A percentile compares a stretch with the other conserved stretches of the same genome.
Conservation (phyloP, 2,329 filamentous ascomycete genomes). For the Phaeophleospora eucalypticola region DNA sequence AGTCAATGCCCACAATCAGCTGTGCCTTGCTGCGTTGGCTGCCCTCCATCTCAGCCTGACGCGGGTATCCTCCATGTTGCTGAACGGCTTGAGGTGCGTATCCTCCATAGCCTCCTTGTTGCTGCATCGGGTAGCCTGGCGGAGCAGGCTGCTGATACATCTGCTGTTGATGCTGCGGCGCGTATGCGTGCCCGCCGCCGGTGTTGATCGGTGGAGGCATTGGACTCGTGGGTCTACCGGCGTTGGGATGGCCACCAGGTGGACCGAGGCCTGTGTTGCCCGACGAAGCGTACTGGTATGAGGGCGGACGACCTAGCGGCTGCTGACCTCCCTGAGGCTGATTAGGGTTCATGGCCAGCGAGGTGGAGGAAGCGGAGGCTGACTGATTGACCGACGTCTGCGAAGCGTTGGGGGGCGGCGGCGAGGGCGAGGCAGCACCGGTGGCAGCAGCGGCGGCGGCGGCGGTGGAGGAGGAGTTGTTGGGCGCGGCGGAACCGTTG, state of each 20-base stretch:
- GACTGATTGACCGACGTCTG: slow-evolving; percentile 30
- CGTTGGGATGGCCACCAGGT: slow-evolving; percentile 37
- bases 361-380: slow-evolving; percentile 44
- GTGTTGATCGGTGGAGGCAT: slow-evolving; percentile 46
- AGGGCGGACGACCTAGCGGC: slow-evolving; percentile 58
- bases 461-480: slow-evolving; percentile 13
- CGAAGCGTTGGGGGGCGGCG: slow-evolving; percentile 8
- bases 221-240: slow-evolving; percentile 46
- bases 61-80: slow-evolving; percentile 17
- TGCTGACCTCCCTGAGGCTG: slow-evolving; percentile 30
- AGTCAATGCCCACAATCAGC: slow-evolving; percentile 97
- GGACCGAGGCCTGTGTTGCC: slow-evolving; percentile 36
- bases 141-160: slow-evolving; percentile 38
- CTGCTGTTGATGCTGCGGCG: slow-evolving; percentile 41
- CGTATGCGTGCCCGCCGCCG: slow-evolving; percentile 48
- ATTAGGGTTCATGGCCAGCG: slow-evolving; percentile 52
- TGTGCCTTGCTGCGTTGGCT: slow-evolving; percentile 89
- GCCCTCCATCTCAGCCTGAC: slow-evolving; percentile 68
- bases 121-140: slow-evolving; percentile 37
- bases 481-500: slow-evolving; percentile 36
- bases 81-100: slow-evolving; percentile 19
- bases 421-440: slow-evolving; percentile 12
- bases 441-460: slow-evolving; percentile 36
- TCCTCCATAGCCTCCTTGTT: slow-evolving; percentile 23
- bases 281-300: slow-evolving; percentile 55